Conservation (phyloP, 495 filamentous ascomycete genomes). For the Hypoxylon cercidicola region DNA sequence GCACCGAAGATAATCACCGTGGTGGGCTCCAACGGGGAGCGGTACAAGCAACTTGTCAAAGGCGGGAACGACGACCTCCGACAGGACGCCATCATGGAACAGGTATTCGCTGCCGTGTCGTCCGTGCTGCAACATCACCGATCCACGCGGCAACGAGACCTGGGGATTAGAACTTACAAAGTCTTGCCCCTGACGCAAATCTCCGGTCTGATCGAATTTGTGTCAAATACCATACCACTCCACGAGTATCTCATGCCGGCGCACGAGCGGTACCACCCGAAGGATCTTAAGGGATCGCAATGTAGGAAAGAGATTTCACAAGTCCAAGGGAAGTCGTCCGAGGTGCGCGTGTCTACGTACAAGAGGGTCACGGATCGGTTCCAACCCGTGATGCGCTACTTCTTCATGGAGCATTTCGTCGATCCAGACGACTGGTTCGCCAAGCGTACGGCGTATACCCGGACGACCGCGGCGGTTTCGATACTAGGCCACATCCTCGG, state of each 20-base stretch:
- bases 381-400: constrained; percentile 93
- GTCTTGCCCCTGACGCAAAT: constrained; percentile 85
- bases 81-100: constrained; percentile 99
- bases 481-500: constrained; percentile 94
- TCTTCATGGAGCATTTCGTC: constrained; percentile 94
- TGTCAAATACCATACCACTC: constrained; percentile 88
- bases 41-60: constrained; percentile 92
- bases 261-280: constrained; percentile 85
- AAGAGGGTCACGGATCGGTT: constrained; percentile 80
- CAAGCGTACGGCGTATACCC: constrained; percentile 85
- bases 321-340: constrained; percentile 72
- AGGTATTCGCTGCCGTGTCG: constrained; percentile 97
- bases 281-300: constrained; percentile 75
- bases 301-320: constrained; percentile 82
- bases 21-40: constrained; percentile 75
- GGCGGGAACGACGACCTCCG: constrained; percentile 93
- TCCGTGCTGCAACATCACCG: constrained; percentile 85
- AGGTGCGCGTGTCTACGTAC: constrained; percentile 77
- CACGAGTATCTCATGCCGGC: constrained; percentile 92
- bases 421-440: constrained; percentile 97
- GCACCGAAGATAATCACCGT: constrained; percentile 91
- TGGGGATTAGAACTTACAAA: constrained; percentile 94
- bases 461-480: constrained; percentile 92
- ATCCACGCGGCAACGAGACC: constrained; percentile 84
- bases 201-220: constrained; percentile 97